Evolutionary conservation across 192 early-diverging fungal genomes (phyloP).

Genomic region (Rhizophlyctis rosea): DNA sequence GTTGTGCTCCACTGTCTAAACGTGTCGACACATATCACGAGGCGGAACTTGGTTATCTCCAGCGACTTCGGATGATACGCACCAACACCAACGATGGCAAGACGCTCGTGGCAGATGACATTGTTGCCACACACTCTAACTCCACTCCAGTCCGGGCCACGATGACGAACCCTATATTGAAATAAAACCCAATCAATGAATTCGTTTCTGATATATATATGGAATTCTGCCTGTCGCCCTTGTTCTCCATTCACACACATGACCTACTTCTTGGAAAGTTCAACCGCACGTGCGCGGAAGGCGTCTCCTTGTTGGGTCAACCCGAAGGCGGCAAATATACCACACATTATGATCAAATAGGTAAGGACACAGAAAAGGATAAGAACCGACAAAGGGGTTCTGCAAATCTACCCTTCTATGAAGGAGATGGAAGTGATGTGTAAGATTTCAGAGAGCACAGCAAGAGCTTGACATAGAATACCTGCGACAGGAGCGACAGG

Average conservation of each 20-base stretch:
- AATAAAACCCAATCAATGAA: neutral
- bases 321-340: constrained; percentile 94
- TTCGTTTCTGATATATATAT: neutral
- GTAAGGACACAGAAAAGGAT: too few relatives aligned
- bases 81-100: constrained; percentile 98
- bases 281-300: constrained; percentile 80
- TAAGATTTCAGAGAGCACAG: too few relatives aligned
- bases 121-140: constrained; percentile 76
- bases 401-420: too few relatives aligned
- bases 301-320: constrained; percentile 71
- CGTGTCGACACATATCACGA: too few relatives aligned
- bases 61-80: too few relatives aligned
- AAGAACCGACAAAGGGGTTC: too few relatives aligned
- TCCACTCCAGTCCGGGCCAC: constrained; percentile 99
- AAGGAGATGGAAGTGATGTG: too few relatives aligned
- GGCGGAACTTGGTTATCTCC: too few relatives aligned
- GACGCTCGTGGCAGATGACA: constrained; percentile 94
- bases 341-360: constrained; percentile 95
- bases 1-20: constrained; percentile 90
- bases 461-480: too few relatives aligned
- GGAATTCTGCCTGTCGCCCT: neutral
- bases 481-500: too few relatives aligned
- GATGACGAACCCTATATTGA: constrained; percentile 78
- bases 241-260: too few relatives aligned
- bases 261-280: constrained; percentile 83